These are phyloP conservation scores for Conringia planisiliqua DNA, from an alignment of 345 rosid genomes.

Conservation along the genomic window DNA sequence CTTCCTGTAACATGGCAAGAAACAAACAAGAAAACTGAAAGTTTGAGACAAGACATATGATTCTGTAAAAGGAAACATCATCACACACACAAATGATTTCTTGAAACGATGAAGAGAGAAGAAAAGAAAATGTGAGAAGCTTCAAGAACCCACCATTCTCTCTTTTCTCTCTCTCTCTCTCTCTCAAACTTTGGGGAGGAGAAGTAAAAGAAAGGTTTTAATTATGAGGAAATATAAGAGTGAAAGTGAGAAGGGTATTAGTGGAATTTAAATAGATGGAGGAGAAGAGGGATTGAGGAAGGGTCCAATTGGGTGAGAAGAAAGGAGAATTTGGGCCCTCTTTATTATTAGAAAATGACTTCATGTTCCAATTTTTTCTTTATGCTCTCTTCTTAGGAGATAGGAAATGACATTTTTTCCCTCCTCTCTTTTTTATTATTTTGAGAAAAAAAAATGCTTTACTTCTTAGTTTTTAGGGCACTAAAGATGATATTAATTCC, in stretches of 20 bases:
- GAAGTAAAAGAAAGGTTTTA: background rate
- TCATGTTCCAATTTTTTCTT: conserved; percentile 23
- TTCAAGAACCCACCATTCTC: conserved; percentile 62
- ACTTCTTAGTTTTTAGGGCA: conserved; percentile 24
- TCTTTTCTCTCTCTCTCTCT: conserved; percentile 31
- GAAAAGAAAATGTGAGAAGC: conserved; percentile 13
- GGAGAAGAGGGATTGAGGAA: conserved; percentile 3
- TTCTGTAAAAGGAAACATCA: conserved; percentile 12
- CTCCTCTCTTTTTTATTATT: background rate
- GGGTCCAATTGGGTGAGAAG: conserved; percentile 39
- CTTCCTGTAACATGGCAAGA: conserved; percentile 42
- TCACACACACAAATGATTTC: conserved; percentile 9
- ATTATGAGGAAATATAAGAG: conserved; percentile 21
- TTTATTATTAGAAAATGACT: conserved; percentile 49
- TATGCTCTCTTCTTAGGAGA: conserved; percentile 15
- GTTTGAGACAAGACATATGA: conserved; percentile 6
- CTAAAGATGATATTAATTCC: conserved; percentile 24
- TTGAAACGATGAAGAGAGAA: background rate
- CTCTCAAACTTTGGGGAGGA: conserved; percentile 34
- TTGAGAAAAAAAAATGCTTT: background rate
- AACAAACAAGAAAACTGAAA: background rate
- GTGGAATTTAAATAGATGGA: conserved; percentile 42
- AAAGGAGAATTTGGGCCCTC: conserved; percentile 38
- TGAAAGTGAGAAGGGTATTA: conserved; percentile 36
- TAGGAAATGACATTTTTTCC: conserved; percentile 13